These are phyloP conservation scores for Moesziomyces aphidis DNA, from an alignment of 1,284 basidiomycete genomes.

Conservation along the genomic window DNA sequence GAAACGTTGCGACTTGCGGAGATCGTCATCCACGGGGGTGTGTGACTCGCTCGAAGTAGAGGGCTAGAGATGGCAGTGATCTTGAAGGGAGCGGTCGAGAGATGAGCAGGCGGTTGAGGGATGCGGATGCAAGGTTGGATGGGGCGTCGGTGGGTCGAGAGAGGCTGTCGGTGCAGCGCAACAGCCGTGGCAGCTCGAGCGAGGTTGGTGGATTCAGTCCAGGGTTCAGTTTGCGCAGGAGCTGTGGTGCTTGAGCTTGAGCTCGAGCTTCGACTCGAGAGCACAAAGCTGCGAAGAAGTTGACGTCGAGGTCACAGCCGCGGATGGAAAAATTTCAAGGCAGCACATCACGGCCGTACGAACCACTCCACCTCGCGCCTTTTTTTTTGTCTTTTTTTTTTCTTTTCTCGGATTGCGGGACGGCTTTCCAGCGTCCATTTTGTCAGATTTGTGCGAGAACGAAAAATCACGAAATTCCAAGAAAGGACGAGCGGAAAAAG, in stretches of 20 bases:
- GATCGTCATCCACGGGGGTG: not conserved
- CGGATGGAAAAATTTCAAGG: slow-evolving; percentile 19
- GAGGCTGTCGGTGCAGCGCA: not conserved
- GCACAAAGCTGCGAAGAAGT: no score
- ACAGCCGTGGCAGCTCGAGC: not conserved
- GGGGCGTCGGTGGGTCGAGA: not conserved
- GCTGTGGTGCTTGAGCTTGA: not conserved
- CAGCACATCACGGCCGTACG: slow-evolving; percentile 21
- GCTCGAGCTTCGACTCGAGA: not conserved
- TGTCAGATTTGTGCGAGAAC: not conserved
- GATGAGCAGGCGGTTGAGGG: no score
- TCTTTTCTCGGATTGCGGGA: not conserved
- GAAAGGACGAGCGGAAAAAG: slow-evolving; percentile 3
- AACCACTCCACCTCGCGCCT: not conserved
- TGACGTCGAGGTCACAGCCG: no score
- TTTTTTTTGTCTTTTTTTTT: not conserved
- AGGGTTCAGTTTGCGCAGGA: not conserved
- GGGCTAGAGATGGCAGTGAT: not conserved
- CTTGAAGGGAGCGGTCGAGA: not conserved
- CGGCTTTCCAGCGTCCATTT: not conserved
- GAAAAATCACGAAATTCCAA: not conserved
- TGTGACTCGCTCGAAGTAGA: not conserved
- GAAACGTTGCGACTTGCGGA: not conserved
- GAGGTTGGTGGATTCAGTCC: no score
- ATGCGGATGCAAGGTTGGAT: not conserved